Conservation (phyloP, 371 early-diverging fungal genomes). For the Mucor plumbeus region DNA sequence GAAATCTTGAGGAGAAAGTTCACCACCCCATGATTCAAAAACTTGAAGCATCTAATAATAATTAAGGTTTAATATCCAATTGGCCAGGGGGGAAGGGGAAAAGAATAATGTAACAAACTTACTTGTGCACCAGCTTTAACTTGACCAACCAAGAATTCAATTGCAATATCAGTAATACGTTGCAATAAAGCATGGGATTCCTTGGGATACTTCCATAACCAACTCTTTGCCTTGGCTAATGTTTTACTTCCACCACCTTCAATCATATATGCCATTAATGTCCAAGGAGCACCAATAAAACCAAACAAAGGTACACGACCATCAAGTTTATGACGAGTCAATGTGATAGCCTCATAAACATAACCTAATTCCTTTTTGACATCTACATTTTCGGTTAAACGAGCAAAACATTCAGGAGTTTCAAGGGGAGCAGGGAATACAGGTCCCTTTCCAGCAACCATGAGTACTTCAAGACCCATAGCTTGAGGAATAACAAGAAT, state of each 20-base stretch:
- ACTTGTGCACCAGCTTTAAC: constrained; percentile 98
- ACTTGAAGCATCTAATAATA: constrained; percentile 86
- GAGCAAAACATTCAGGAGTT: constrained; percentile 74
- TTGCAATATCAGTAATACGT: constrained; percentile 81
- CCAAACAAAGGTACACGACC: constrained; percentile 95
- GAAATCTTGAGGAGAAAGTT: constrained; percentile 86
- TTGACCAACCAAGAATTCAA: constrained; percentile 90
- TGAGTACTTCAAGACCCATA: constrained; percentile 91
- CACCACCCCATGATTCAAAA: constrained; percentile 97
- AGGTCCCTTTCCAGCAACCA: constrained; percentile 94
- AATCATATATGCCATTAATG: constrained; percentile 97
- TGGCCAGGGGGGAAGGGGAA: not conserved
- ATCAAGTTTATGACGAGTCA: constrained; percentile 84
- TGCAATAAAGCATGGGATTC: constrained; percentile 80
- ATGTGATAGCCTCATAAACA: constrained; percentile 94
- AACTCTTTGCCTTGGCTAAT: constrained; percentile 86
- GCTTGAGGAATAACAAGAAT: constrained; percentile 98
- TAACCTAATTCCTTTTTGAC: constrained; percentile 79
- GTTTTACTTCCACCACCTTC: constrained; percentile 98
- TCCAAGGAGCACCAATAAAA: constrained; percentile 98
- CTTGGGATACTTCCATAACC: constrained; percentile 87
- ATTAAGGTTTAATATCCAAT: not conserved
- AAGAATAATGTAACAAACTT: not conserved
- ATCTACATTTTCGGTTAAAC: constrained; percentile 72
- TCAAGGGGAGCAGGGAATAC: constrained; percentile 87